phyloP scores from a whole-genome alignment of 106 monocot species.

The Alisma plantagoaquatica region DNA sequence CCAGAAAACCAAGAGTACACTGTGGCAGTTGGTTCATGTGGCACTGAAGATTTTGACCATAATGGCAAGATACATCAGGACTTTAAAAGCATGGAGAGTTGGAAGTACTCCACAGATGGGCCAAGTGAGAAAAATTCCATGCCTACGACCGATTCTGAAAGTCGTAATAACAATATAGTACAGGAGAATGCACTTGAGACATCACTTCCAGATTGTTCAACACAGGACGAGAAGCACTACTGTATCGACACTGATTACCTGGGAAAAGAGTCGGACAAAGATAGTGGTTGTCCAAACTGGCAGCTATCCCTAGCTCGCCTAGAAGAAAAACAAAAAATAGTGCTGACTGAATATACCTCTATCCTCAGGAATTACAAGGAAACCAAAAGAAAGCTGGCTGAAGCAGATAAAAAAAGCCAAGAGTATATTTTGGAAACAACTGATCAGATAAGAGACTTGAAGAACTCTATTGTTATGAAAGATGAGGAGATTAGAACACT shows the following conservation, averaged over 20 bases:
- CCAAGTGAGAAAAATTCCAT: too few species aligned
- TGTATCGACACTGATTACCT: too few species aligned
- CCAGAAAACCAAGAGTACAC: neutral
- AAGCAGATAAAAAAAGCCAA: constrained; percentile 21
- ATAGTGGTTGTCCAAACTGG: constrained; percentile 11
- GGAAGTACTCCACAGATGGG: too few species aligned
- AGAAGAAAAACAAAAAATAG: constrained; percentile 45
- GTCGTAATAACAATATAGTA: too few species aligned
- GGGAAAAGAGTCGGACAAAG: too few species aligned
- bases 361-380: constrained; percentile 55
- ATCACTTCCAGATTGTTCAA: too few species aligned
- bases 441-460: constrained; percentile 37
- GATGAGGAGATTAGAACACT: constrained; percentile 66
- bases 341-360: constrained; percentile 46
- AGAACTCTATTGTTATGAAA: constrained; percentile 18
- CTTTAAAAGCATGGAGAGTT: too few species aligned
- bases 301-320: constrained; percentile 29
- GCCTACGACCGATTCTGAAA: too few species aligned
- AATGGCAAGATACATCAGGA: too few species aligned
- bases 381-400: constrained; percentile 34
- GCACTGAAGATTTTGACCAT: neutral
- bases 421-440: constrained; percentile 31
- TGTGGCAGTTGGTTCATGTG: neutral
- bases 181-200: too few species aligned
- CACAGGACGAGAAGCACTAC: too few species aligned